These are phyloP conservation scores for Lycium barbarum DNA, from an alignment of 257 asterid species.

Conservation along the genomic window DNA sequence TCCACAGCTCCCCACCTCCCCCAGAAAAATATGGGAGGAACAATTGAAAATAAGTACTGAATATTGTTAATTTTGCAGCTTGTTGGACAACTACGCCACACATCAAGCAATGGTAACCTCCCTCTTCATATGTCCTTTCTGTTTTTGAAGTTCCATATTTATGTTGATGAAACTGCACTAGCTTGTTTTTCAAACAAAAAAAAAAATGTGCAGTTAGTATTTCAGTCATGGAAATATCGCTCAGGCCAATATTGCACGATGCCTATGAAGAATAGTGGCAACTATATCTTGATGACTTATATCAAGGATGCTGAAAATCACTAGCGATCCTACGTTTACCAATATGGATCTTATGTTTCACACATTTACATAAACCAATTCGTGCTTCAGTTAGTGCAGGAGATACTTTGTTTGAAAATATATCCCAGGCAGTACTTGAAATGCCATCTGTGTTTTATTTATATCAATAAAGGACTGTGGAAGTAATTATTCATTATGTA, in stretches of 20 bases:
- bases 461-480: background rate
- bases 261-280: background rate
- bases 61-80: slow-evolving; percentile 57
- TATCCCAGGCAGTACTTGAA: background rate
- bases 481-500: background rate
- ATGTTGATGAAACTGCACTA: slow-evolving; percentile 8
- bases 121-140: background rate
- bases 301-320: background rate
- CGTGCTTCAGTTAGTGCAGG: background rate
- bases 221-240: background rate
- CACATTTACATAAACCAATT: background rate
- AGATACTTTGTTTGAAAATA: slow-evolving; percentile 11
- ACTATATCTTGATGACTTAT: background rate
- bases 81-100: slow-evolving; percentile 88
- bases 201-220: background rate
- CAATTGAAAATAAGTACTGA: background rate
- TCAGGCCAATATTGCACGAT: background rate
- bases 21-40: background rate
- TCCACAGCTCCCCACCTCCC: background rate
- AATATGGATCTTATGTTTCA: slow-evolving; percentile 12
- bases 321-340: background rate
- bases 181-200: slow-evolving; percentile 13
- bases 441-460: background rate
- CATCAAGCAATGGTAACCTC: slow-evolving; percentile 74
- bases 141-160: slow-evolving; percentile 1